Base-by-base conservation (phyloP, 495 filamentous ascomycete species). In the Aspergillus funiculosus region DNA sequence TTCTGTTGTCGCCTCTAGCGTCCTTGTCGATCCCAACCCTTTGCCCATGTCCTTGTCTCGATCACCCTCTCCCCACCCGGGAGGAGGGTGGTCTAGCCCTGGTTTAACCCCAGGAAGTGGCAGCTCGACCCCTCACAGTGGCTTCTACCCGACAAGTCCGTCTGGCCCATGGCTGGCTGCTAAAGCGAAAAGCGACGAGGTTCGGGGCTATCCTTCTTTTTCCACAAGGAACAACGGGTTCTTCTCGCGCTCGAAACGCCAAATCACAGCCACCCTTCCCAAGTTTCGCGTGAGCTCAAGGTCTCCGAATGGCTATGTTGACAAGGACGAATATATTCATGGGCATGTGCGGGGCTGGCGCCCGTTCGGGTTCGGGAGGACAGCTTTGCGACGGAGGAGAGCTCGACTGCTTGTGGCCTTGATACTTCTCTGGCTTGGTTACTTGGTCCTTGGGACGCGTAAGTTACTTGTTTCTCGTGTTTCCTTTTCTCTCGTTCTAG, bases 61-160 rank as follows among this genome's bases (percentile, higher is more conserved):
- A 65, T 91, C 87, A 56, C 87, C 87, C 35, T 91, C 86, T 37
- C 88, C 87, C 48, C 76, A 78, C 43, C 80, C 77, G 50, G 85
- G 84, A 53, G 87, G 85, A 57, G 88, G 87, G 53, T 94, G 89
- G 89, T 79, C 86, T 46, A 91, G 82, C 65, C 89, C 89, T 14
- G 87, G 86, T 22, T 72, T 94, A 39, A 82, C 77, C 36, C 78
- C 80, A 37, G 68, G 74, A 29, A 89, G 82, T 62, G 85, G 83
- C 48, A 73, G 76, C 57, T 78, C 82, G 18, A 87, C 80, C 56
- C 85, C 86, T 21, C 66, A 73, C 43, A 69, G 73, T 15, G 69
- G 63, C 28, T 66, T 69, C 7, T 79, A 72, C 53, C 59, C 64
- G 1, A 53, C 66, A 5, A 55, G 41, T 26, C 41, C 62, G 6